phyloP scores from a whole-genome alignment of 2,329 filamentous ascomycete species.

The Ceratocystis colombiana region DNA sequence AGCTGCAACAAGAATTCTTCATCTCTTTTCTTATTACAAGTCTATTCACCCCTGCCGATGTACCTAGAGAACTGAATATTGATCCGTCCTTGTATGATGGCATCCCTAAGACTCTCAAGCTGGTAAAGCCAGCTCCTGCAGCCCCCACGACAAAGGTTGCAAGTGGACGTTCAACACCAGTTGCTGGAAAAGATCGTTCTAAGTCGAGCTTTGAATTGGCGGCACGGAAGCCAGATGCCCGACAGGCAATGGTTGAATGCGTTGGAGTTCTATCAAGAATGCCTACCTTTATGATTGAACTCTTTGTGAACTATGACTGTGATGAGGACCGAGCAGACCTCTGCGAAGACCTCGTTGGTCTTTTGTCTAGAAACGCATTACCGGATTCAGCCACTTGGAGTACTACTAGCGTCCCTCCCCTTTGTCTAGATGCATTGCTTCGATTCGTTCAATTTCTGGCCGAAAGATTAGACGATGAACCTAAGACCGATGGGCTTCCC shows the following conservation, averaged over 20 bases:
- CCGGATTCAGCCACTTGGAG: constrained; percentile 98
- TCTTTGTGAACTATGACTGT: constrained; percentile 98
- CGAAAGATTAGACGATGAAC: constrained; percentile 66
- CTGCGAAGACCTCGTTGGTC: constrained; percentile 88
- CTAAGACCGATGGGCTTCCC: constrained; percentile 47
- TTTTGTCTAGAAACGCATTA: constrained; percentile 86
- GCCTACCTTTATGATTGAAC: constrained; percentile 85
- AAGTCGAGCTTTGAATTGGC: constrained; percentile 88
- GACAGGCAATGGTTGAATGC: constrained; percentile 97
- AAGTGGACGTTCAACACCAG: constrained; percentile 80
- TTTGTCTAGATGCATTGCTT: constrained; percentile 85
- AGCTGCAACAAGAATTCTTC: constrained; percentile 93
- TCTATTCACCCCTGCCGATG: constrained; percentile 85
- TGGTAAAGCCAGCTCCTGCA: constrained; percentile 60
- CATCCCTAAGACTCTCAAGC: constrained; percentile 80
- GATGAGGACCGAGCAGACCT: constrained; percentile 83
- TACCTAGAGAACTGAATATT: constrained; percentile 80
- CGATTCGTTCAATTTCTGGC: constrained; percentile 87
- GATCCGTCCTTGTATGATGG: constrained; percentile 86
- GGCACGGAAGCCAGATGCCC: constrained; percentile 80
- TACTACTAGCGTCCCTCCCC: constrained; percentile 89
- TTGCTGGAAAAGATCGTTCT: constrained; percentile 83
- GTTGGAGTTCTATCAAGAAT: constrained; percentile 86
- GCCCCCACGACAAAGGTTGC: constrained; percentile 30
- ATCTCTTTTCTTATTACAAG: constrained; percentile 90